These are phyloP conservation scores for Trypanosoma brucei DNA, from an alignment of 208 protist genomes.

Conservation along the genomic window DNA sequence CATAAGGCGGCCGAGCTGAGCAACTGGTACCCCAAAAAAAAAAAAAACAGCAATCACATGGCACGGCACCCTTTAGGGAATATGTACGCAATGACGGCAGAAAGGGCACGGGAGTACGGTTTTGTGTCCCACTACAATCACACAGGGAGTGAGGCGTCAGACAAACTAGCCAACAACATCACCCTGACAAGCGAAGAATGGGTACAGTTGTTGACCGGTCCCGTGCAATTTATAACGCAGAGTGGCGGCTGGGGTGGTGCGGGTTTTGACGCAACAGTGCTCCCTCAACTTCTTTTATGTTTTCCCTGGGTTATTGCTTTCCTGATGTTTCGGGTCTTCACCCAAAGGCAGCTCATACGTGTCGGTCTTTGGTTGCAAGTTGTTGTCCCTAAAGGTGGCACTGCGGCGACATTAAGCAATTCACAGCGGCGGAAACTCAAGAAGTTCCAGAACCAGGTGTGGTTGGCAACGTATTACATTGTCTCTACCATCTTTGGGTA, in stretches of 20 bases:
- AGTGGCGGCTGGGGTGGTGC: slow-evolving; percentile 23
- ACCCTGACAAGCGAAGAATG: slow-evolving; percentile 25
- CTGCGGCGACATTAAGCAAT: slow-evolving; percentile 15
- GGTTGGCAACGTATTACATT: slow-evolving; percentile 59
- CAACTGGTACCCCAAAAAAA: neutral
- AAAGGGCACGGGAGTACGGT: slow-evolving; percentile 13
- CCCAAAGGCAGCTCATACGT: slow-evolving; percentile 29
- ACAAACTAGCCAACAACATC: slow-evolving; percentile 14
- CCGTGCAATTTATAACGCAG: slow-evolving; percentile 9
- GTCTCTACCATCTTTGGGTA: slow-evolving; percentile 52
- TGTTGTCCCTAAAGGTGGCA: slow-evolving; percentile 20
- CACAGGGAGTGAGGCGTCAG: slow-evolving; percentile 5
- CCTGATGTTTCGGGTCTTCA: slow-evolving; percentile 42
- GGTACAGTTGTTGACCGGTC: slow-evolving; percentile 17
- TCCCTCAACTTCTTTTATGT: slow-evolving; percentile 25
- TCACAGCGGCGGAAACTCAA: slow-evolving; percentile 35
- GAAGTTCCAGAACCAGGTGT: slow-evolving; percentile 77
- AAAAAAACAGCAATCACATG: neutral
- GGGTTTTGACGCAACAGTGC: slow-evolving; percentile 40
- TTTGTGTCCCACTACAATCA: slow-evolving; percentile 21
- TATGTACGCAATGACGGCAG: slow-evolving; percentile 12
- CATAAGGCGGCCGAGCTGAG: slow-evolving; percentile 1
- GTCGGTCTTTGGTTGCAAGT: slow-evolving; percentile 60
- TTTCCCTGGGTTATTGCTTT: slow-evolving; percentile 45
- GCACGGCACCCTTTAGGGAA: neutral